Evolutionary conservation across 2,329 filamentous ascomycete species (phyloP).

Genomic region (Diplocarpon rosae): DNA sequence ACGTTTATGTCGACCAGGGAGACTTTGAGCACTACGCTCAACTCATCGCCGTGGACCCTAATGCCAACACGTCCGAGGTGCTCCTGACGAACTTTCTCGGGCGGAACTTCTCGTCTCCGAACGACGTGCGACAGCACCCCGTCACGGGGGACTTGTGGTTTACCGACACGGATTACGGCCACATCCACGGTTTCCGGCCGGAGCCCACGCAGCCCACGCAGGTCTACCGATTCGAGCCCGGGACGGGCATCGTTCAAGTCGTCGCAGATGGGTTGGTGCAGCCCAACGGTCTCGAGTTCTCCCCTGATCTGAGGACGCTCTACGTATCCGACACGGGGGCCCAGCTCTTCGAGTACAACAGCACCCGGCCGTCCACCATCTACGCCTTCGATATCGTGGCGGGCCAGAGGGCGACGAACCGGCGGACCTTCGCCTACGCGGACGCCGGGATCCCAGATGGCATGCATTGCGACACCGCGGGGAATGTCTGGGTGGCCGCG

Average conservation of each 20-base stretch:
- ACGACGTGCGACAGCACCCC: conserved; percentile 4
- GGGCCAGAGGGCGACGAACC: neutral
- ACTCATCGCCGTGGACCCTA: conserved; percentile 1
- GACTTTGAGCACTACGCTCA: conserved; percentile 3
- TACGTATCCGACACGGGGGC: conserved; percentile 4
- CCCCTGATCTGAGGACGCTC: conserved; percentile 1
- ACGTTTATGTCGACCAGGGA: conserved; percentile 4
- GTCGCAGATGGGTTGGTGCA: conserved; percentile 2
- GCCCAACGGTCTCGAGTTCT: conserved; percentile 5
- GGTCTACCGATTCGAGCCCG: conserved; percentile 4
- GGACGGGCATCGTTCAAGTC: conserved; percentile 1
- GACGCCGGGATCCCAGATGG: conserved; percentile 2
- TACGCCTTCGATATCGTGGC: conserved; percentile 1
- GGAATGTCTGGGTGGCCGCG: conserved; percentile 2
- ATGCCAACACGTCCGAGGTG: conserved; percentile 1
- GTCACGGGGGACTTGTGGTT: conserved; percentile 5
- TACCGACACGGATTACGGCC: conserved; percentile 4
- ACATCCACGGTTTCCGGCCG: neutral
- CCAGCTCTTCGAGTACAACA: conserved; percentile 1
- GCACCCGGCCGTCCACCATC: conserved; percentile 1
- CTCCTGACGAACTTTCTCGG: conserved; percentile 3
- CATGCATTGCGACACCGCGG: conserved; percentile 3
- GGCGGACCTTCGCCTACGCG: conserved; percentile 1
- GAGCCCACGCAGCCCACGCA: conserved; percentile 1
- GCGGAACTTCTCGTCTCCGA: conserved; percentile 4